Conservation (phyloP, 176 grass and related monocot genomes). For the Aegilops bicornis region DNA sequence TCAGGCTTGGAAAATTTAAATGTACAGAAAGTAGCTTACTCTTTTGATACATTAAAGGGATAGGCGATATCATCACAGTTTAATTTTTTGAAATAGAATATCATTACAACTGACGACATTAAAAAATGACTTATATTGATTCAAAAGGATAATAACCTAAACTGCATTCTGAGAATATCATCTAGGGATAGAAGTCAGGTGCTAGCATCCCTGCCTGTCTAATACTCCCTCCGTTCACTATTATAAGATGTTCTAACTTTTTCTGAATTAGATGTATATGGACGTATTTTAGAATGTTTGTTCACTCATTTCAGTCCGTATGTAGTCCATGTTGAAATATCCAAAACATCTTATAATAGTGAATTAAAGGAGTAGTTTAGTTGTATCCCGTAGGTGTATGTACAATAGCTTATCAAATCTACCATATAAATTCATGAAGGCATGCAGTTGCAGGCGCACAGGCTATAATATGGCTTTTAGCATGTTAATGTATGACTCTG, state of each 20-base stretch:
- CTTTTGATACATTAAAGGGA: not conserved
- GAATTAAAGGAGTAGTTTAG: not conserved
- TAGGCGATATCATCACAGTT: not conserved
- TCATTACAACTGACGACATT: not conserved
- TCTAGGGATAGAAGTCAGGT: conserved; percentile 5
- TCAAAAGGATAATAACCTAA: not conserved
- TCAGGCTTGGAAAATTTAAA: not conserved
- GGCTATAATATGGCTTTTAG: conserved; percentile 4
- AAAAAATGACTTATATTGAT: not conserved
- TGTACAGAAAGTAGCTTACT: not conserved
- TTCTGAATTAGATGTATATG: no score
- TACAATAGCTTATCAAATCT: not conserved
- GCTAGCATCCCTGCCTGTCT: not conserved
- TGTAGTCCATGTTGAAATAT: no score
- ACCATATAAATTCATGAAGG: not conserved
- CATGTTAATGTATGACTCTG: not conserved
- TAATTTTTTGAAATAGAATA: not conserved
- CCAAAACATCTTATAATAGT: no score
- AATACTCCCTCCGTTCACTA: not conserved
- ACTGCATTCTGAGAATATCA: not conserved
- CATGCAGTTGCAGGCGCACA: not conserved
- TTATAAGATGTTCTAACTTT: no score
- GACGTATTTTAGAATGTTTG: no score
- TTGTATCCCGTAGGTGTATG: not conserved
- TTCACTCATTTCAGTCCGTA: no score